phyloP scores from a whole-genome alignment of 2,329 filamentous ascomycete genomes.

The Colletotrichum lentis region DNA sequence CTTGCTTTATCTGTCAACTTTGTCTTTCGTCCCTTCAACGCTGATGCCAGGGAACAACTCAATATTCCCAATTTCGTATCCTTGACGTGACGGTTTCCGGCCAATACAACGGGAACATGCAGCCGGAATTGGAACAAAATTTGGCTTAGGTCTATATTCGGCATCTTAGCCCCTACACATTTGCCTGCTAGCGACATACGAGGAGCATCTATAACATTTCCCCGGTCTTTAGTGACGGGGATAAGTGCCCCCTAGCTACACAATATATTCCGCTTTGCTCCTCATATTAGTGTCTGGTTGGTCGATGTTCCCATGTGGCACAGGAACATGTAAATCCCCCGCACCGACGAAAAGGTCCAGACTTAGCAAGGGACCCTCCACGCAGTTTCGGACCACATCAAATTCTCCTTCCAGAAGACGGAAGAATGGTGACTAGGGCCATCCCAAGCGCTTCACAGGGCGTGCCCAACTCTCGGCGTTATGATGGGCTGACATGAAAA shows the following conservation, averaged over 20 bases:
- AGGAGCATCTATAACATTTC: neutral
- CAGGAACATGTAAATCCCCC: slow-evolving; percentile 32
- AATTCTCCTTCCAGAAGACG: neutral
- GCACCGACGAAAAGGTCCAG: slow-evolving; percentile 39
- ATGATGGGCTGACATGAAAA: slow-evolving; percentile 44
- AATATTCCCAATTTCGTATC: too few relatives aligned
- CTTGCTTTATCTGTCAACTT: too few relatives aligned
- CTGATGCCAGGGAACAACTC: too few relatives aligned
- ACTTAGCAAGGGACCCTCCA: slow-evolving; percentile 38
- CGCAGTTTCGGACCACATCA: slow-evolving; percentile 32
- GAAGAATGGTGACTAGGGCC: neutral
- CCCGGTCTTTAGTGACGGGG: neutral
- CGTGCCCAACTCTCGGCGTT: slow-evolving; percentile 49
- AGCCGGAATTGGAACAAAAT: neutral
- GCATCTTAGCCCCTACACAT: neutral
- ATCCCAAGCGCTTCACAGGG: slow-evolving; percentile 42
- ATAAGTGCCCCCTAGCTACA: neutral
- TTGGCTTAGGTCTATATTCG: neutral
- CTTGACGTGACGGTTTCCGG: too few relatives aligned
- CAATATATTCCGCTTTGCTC: neutral
- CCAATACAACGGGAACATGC: neutral
- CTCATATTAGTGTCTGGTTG: slow-evolving; percentile 38
- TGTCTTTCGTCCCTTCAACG: too few relatives aligned
- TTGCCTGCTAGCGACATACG: neutral
- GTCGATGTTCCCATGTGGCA: slow-evolving; percentile 31